Evolutionary conservation across 73 alveolate genomes (phyloP).

Genomic region (Paraurostyla sp.): DNA sequence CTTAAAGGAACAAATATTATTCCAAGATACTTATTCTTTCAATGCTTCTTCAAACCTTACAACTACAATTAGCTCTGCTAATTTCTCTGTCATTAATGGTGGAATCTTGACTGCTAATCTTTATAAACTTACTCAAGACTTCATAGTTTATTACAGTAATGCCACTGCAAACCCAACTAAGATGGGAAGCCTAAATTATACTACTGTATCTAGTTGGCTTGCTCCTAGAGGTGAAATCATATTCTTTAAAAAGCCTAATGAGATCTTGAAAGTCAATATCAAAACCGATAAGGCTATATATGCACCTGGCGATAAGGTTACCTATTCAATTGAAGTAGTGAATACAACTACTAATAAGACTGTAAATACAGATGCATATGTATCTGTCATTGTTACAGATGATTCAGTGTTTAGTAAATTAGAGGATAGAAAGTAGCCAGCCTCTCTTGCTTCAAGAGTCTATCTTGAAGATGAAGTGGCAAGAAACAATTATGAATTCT

Average conservation of each 20-base stretch:
- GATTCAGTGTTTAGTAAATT: slow-evolving; percentile 26
- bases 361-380: neutral
- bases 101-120: neutral
- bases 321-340: neutral
- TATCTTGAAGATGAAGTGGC: neutral
- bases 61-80: neutral
- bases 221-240: neutral
- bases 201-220: neutral
- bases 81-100: slow-evolving; percentile 1
- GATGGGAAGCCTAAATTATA: neutral
- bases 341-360: neutral
- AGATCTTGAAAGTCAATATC: neutral
- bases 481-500: neutral
- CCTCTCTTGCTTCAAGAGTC: slow-evolving; percentile 13
- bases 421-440: slow-evolving; percentile 15
- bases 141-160: neutral
- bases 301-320: slow-evolving; percentile 19
- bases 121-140: neutral
- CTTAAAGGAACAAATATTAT: neutral
- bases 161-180: neutral
- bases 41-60: neutral
- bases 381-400: neutral
- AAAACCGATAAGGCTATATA: neutral
- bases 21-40: neutral
- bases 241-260: slow-evolving; percentile 5